Conservation (phyloP, 2,329 filamentous ascomycete genomes). For the Hymenoscyphus repandus region DNA sequence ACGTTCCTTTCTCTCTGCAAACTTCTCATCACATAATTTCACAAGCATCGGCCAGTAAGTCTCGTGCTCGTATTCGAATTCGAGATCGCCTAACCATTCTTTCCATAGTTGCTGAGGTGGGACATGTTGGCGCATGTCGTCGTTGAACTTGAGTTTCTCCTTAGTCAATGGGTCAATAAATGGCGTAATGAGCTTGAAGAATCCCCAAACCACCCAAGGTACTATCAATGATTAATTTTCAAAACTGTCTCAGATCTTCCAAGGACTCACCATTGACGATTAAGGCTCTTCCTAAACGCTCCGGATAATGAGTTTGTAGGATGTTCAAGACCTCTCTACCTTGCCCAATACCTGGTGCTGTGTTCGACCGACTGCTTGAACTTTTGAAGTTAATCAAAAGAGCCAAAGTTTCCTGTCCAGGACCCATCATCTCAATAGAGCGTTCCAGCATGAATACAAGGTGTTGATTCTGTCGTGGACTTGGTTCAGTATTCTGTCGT, state of each 20-base stretch:
- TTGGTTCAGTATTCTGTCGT: constrained; percentile 85
- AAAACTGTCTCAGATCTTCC: neutral
- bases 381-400: constrained; percentile 90
- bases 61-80: constrained; percentile 88
- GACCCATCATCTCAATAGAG: constrained; percentile 78
- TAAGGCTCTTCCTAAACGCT: constrained; percentile 80
- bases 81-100: constrained; percentile 66
- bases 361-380: constrained; percentile 68
- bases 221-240: constrained; percentile 45
- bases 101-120: constrained; percentile 78
- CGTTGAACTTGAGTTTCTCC: constrained; percentile 97
- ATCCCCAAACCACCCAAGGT: constrained; percentile 84
- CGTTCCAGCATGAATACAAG: constrained; percentile 94
- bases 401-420: constrained; percentile 80
- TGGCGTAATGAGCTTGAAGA: constrained; percentile 93
- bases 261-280: constrained; percentile 72
- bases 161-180: constrained; percentile 95
- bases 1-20: constrained; percentile 56
- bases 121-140: constrained; percentile 78
- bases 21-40: constrained; percentile 61
- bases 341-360: constrained; percentile 65
- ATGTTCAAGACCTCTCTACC: constrained; percentile 84
- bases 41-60: constrained; percentile 85
- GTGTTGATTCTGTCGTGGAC: constrained; percentile 84
- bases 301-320: constrained; percentile 92